Percentiles rank a stretch among this genome's conserved stretches.
Evolutionary conservation across 352 stramenopile species (phyloP).

Genomic region (Globisporangium cederbergense): DNA sequence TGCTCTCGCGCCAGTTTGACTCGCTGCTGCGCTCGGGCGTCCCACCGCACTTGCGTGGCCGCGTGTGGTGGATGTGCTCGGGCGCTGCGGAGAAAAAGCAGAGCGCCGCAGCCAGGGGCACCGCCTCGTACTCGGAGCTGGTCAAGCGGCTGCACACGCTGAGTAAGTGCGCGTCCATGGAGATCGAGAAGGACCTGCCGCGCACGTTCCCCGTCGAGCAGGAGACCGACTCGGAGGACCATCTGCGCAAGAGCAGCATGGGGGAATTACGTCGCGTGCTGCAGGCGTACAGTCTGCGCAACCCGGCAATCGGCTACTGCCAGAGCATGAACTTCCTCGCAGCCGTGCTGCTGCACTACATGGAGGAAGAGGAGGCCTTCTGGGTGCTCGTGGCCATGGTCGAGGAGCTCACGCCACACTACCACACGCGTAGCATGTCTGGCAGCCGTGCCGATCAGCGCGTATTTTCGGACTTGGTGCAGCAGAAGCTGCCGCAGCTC

Average conservation of each 20-base stretch:
- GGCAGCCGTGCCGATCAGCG: constrained; percentile 88
- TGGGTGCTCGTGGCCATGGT: constrained; percentile 85
- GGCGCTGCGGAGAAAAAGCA: constrained; percentile 50
- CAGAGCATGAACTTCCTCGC: constrained; percentile 90
- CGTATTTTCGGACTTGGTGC: constrained; percentile 83
- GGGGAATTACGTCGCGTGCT: constrained; percentile 74
- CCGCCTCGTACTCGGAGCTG: constrained; percentile 43
- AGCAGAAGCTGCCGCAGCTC: constrained; percentile 80
- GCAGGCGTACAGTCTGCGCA: constrained; percentile 81
- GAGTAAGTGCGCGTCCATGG: constrained; percentile 61
- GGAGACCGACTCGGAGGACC: constrained; percentile 16
- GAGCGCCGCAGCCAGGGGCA: constrained; percentile 23
- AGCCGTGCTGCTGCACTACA: constrained; percentile 71
- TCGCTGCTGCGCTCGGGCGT: constrained; percentile 57
- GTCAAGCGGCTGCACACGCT: constrained; percentile 53
- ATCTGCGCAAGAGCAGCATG: constrained; percentile 34
- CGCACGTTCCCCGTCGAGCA: constrained; percentile 65
- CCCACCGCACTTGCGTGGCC: constrained; percentile 55
- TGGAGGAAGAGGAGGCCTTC: constrained; percentile 86
- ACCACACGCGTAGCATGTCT: constrained; percentile 86
- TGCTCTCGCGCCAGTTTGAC: constrained; percentile 66
- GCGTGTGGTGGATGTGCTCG: constrained; percentile 84
- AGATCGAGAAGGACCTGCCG: constrained; percentile 89
- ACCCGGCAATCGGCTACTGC: constrained; percentile 85
- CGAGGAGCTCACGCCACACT: constrained; percentile 88